phyloP scores from a whole-genome alignment of 306 rosid species.

The Glycyrrhiza uralensis region DNA sequence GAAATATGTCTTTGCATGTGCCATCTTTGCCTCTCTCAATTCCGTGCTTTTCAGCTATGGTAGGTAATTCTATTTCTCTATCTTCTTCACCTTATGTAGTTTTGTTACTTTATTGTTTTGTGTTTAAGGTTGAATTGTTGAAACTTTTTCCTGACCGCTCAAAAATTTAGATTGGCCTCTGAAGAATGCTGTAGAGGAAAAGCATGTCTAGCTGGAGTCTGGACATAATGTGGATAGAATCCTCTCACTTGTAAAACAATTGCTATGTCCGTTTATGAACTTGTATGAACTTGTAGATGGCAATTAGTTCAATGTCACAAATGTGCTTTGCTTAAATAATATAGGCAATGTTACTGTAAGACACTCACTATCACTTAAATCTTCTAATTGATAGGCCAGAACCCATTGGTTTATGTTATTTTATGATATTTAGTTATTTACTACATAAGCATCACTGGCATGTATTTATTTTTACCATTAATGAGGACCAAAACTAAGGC shows the following conservation, averaged over 20 bases:
- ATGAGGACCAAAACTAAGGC: background rate
- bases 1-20: constrained; percentile 49
- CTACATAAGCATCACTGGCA: background rate
- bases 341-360: background rate
- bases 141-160: background rate
- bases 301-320: background rate
- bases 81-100: background rate
- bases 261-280: background rate
- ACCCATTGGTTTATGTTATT: background rate
- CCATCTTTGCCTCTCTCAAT: constrained; percentile 69
- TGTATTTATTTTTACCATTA: background rate
- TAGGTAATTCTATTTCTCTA: constrained; percentile 35
- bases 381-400: background rate
- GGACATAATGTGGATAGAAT: constrained; percentile 12
- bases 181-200: constrained; percentile 7
- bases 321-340: constrained; percentile 13
- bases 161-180: background rate
- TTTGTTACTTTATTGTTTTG: background rate
- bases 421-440: background rate
- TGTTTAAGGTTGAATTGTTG: background rate
- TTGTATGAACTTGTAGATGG: background rate
- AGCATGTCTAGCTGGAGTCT: no score
- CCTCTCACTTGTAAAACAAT: background rate
- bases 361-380: background rate
- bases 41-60: constrained; percentile 81